Percentiles rank a stretch among this genome's conserved stretches.
phyloP scores from a whole-genome alignment of 1,139 yeast genomes.

The Schizosaccharomyces versatilis region DNA sequence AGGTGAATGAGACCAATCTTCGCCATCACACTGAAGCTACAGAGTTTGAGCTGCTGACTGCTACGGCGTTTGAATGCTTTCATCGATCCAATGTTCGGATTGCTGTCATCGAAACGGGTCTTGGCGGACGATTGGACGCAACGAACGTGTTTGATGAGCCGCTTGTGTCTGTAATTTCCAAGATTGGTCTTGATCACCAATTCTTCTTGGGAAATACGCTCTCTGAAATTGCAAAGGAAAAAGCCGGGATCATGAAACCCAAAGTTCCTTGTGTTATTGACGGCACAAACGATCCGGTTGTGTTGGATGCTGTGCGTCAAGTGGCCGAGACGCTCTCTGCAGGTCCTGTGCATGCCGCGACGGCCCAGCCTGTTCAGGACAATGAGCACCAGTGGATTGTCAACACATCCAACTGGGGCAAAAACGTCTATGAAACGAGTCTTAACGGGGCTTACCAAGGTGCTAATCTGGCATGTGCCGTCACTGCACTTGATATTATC shows the following conservation, averaged over 20 bases:
- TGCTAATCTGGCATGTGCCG: slow-evolving; percentile 71
- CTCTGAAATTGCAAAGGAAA: slow-evolving; percentile 84
- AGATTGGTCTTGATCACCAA: slow-evolving; percentile 84
- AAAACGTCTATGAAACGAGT: slow-evolving; percentile 15
- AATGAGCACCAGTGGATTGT: slow-evolving; percentile 3
- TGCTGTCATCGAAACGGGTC: slow-evolving; percentile 93
- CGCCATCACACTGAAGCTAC: slow-evolving; percentile 39
- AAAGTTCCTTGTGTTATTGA: slow-evolving; percentile 48
- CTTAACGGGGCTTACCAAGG: slow-evolving; percentile 77
- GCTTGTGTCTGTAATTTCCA: slow-evolving; percentile 62
- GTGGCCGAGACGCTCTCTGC: slow-evolving; percentile 37
- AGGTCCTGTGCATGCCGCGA: slow-evolving; percentile 2
- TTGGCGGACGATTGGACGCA: slow-evolving; percentile 91
- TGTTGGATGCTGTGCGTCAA: slow-evolving; percentile 23
- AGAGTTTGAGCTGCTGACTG: slow-evolving; percentile 39
- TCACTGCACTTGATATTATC: slow-evolving; percentile 35
- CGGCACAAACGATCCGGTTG: slow-evolving; percentile 29
- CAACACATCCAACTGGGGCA: slow-evolving; percentile 4
- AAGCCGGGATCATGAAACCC: slow-evolving; percentile 72
- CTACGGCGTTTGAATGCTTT: slow-evolving; percentile 76
- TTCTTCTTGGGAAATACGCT: slow-evolving; percentile 71
- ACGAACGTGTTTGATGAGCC: slow-evolving; percentile 71
- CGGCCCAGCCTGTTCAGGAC: slow-evolving; percentile 4
- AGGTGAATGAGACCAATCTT: slow-evolving; percentile 80
- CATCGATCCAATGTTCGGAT: slow-evolving; percentile 68